A percentile compares a stretch with the other conserved stretches of the same genome.
Conservation (phyloP, 306 rosid species). For the Crotalaria pallida region DNA sequence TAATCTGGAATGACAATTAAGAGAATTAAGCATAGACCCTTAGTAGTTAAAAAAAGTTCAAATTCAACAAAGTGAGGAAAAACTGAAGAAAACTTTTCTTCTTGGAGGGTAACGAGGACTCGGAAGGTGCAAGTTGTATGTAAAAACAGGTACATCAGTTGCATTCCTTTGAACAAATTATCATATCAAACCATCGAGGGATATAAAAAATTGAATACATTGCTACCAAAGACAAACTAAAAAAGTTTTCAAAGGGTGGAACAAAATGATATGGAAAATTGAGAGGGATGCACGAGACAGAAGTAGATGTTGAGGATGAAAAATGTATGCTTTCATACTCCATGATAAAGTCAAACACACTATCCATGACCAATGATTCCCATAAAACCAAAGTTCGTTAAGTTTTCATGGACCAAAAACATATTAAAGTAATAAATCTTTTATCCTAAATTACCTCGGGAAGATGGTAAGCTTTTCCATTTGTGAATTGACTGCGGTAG, state of each 20-base stretch:
- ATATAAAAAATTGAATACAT: not conserved
- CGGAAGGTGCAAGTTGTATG: not conserved
- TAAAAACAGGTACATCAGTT: not conserved
- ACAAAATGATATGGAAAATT: not conserved
- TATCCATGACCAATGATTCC: not conserved
- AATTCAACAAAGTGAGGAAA: not conserved
- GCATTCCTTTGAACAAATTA: not conserved
- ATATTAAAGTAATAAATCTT: slow-evolving; percentile 7
- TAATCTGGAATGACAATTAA: slow-evolving; percentile 41
- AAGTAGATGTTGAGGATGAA: not conserved
- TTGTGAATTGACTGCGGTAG: slow-evolving; percentile 42
- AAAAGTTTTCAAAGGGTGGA: not conserved
- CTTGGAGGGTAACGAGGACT: not conserved
- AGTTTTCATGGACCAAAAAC: too few relatives aligned
- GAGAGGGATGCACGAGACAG: not conserved
- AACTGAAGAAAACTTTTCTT: not conserved
- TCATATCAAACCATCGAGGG: not conserved
- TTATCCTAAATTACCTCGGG: slow-evolving; percentile 32
- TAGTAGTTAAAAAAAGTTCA: not conserved
- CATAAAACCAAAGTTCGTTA: too few relatives aligned
- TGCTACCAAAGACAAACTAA: not conserved
- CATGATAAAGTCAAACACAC: not conserved
- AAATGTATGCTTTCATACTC: not conserved
- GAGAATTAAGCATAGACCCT: slow-evolving; percentile 2
- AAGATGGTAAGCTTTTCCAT: slow-evolving; percentile 39